Evolutionary conservation across 331 rosid genomes (phyloP), one percentile per base, ranked within the genome.

Genomic region (Cucumis variabilis): DNA sequence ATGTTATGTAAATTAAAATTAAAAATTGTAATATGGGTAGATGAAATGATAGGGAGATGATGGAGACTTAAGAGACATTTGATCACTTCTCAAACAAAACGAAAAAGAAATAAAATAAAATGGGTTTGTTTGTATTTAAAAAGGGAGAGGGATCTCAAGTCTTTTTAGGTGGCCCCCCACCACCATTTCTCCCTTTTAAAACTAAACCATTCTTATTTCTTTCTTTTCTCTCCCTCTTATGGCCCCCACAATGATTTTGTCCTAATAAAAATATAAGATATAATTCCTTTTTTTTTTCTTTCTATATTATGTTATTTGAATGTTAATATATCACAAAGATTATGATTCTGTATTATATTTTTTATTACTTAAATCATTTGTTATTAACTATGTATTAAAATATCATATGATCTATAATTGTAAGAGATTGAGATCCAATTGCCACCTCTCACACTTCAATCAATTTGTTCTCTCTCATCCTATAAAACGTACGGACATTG

Each of bases 11-110:
- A 37, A 37, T 37, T 33, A 33, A 33, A 33, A 33, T 33, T 33
- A 33, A 58, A 5, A 25, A 7, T 71, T 71, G 48, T 0, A 24
- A 33, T 33, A 68, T 5, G 33, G 72, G 24, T 27, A 70, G 17
- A 53, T 53, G 76, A 33, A 41, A 77, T 77, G 41, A 77, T 77
- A 77, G 50, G n/a, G 83, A 77, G 25, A 79, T 79, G 84, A 79
- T 79, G 67, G 84, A 79, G 23, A 79, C 53, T 76, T 76, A 63
- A 58, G 68, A 63, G 1, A 63, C 21, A 7, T 63, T 63, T 63
- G 68, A 9, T 58, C 9, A 58, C 65, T 58, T 58, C 9, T 17
- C 16, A 44, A 41, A n/a, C n/a, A 5, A 55, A 55, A 55, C 4
- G 0, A 53, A 53, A 53, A 15, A 0, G 13, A 55, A 55, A 15